These are phyloP conservation scores for Arthrobotrys conoides DNA, from an alignment of 2,329 filamentous ascomycete species.

Conservation along the genomic window DNA sequence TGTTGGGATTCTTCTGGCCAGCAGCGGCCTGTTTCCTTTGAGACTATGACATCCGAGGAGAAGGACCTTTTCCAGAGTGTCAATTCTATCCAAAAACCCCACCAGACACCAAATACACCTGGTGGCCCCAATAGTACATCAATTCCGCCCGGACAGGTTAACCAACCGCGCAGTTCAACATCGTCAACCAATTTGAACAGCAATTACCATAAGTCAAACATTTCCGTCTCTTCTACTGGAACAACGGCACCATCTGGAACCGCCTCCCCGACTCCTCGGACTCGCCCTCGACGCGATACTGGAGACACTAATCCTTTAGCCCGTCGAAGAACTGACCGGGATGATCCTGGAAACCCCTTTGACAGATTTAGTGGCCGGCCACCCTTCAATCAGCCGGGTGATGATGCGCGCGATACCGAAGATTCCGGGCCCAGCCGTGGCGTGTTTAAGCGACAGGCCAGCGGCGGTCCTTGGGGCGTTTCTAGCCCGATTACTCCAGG, in stretches of 20 bases:
- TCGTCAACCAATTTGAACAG: constrained; percentile 56
- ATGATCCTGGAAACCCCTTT: constrained; percentile 54
- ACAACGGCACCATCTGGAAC: constrained; percentile 82
- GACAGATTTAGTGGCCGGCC: constrained; percentile 43
- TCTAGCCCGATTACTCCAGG: constrained; percentile 71
- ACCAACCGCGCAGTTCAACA: constrained; percentile 47
- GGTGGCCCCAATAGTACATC: constrained; percentile 58
- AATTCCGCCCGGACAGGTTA: constrained; percentile 26
- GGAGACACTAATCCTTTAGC: constrained; percentile 77
- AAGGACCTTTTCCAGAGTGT: constrained; percentile 70
- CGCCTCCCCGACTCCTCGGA: constrained; percentile 78
- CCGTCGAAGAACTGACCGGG: constrained; percentile 68
- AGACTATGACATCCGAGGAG: constrained; percentile 70
- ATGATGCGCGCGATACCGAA: constrained; percentile 61
- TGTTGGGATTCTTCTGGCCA: constrained; percentile 50
- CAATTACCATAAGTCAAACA: constrained; percentile 54
- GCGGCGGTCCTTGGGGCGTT: constrained; percentile 72
- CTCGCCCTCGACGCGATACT: constrained; percentile 86
- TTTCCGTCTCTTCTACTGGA: constrained; percentile 78
- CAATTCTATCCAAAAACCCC: constrained; percentile 52
- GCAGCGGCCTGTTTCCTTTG: constrained; percentile 47
- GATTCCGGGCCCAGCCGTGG: constrained; percentile 65
- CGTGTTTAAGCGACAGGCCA: constrained; percentile 71
- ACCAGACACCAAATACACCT: constrained; percentile 38
- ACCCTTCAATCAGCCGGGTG: constrained; percentile 41